Evolutionary conservation across 2,329 filamentous ascomycete genomes (phyloP).

Genomic region (Cordyceps cicadae): DNA sequence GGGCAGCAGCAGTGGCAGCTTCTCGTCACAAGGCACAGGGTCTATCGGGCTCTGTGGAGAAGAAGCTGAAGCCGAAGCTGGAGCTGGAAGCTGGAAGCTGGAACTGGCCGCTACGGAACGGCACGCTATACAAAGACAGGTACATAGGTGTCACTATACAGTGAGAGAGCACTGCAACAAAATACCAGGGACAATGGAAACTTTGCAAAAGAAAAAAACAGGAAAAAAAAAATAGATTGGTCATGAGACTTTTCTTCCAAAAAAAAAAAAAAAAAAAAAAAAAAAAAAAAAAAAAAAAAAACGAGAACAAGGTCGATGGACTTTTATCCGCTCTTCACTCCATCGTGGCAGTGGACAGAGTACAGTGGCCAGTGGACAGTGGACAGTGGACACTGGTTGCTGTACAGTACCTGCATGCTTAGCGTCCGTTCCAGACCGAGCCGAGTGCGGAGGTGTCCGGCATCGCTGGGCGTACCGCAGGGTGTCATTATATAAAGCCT

Average conservation of each 20-base stretch:
- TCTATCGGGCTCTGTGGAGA: background rate
- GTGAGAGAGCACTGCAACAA: no score
- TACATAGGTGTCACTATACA: background rate
- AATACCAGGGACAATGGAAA: background rate
- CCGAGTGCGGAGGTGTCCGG: background rate
- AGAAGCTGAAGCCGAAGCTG: background rate
- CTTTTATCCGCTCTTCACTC: background rate
- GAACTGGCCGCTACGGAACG: no score
- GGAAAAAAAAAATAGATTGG: background rate
- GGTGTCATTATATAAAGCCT: background rate
- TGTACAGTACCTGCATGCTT: constrained; percentile 10
- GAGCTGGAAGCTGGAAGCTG: background rate
- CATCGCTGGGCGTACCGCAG: background rate
- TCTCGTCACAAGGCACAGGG: constrained; percentile 8
- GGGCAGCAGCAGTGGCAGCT: constrained; percentile 4
- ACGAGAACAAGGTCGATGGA: background rate
- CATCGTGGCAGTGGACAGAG: background rate
- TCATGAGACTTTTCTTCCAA: background rate
- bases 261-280: background rate
- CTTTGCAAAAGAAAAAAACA: no score
- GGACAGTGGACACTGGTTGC: background rate
- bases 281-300: background rate
- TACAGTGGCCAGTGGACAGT: no score
- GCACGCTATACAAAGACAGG: no score
- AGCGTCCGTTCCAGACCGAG: background rate